Percentiles rank a stretch among this genome's conserved stretches.
Evolutionary conservation across 1,284 basidiomycete species (phyloP).

Genomic region (Mycocalia duriaeana): DNA sequence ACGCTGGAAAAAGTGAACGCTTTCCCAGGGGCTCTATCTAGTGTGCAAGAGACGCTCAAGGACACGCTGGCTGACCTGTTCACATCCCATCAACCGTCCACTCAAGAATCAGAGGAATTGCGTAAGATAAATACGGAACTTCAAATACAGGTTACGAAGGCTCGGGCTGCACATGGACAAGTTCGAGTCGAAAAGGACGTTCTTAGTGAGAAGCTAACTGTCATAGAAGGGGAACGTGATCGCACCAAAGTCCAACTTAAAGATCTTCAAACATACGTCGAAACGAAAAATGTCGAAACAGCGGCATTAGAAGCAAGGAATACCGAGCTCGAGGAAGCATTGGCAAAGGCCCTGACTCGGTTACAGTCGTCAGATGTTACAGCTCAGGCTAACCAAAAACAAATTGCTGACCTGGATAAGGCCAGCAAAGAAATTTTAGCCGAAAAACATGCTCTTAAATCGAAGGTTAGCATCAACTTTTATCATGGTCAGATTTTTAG

Average conservation of each 20-base stretch:
- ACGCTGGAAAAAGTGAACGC: conserved; percentile 47
- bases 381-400: conserved; percentile 51
- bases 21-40: conserved; percentile 54
- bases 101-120: conserved; percentile 65
- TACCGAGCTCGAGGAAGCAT: conserved; percentile 60
- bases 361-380: conserved; percentile 67
- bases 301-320: conserved; percentile 50
- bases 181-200: conserved; percentile 78
- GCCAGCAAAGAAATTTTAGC: conserved; percentile 42
- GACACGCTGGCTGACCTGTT: conserved; percentile 57
- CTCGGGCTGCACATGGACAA: conserved; percentile 69
- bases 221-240: conserved; percentile 63
- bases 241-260: conserved; percentile 48
- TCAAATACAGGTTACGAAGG: conserved; percentile 67
- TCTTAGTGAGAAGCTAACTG: conserved; percentile 52
- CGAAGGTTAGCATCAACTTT: conserved; percentile 45
- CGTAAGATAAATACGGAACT: conserved; percentile 60
- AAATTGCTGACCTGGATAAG: conserved; percentile 58
- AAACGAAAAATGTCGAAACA: conserved; percentile 41
- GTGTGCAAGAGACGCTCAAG: conserved; percentile 53
- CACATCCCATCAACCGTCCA: conserved; percentile 46
- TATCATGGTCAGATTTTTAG: background rate
- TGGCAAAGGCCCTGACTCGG: conserved; percentile 62
- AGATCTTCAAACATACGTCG: conserved; percentile 42
- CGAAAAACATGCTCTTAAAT: conserved; percentile 52